Evolutionary conservation across 2,329 filamentous ascomycete species (phyloP), one percentile per base, ranked within the genome.

Genomic region (Coniochaeta ligniaria): DNA sequence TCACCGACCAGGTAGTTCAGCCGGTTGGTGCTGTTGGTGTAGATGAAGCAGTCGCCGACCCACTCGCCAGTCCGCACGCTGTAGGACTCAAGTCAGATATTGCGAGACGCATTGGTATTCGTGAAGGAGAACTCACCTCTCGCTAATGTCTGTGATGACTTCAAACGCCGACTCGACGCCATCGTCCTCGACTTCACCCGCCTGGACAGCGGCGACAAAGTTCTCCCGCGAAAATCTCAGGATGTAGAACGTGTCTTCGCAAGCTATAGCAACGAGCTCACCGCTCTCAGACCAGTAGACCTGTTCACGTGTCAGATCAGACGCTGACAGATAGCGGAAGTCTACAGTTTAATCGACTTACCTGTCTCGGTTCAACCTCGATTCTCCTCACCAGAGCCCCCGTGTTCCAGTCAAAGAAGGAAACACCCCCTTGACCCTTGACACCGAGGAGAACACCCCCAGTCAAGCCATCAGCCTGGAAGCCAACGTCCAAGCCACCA

Each of bases 31-130:
- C 84, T 90, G 81, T 96, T 98, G 60, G 95, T 97, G 83, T 98
- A 99, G 73, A 98, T 93, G 82, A 99, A 96, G 79, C 94, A 96
- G 78, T 99, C 95, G 64, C 95, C 95, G 61, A 99, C 91, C 95
- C 95, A 99, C 78, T 96, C 91, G 67, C 94, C 95, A 22, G 94
- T 97, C 65, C 91, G 90, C 58, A 98, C 92, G 65, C 88, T 91
- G 63, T 60, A 54, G 36, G 38, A 41, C 17, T 4, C 8, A 22
- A 38, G 54, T 38, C 31, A 38, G 28, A 17, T 7, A 57, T 12
- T 57, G 54, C 43, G 4, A n/a, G 6, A 24, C 17, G 11, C 20
- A 12, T 6, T 57, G 54, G 5, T 26, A 7, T 12, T 17, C n/a
- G 22, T 4, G 28, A 16, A 36, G 11, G 17, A 28, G 28, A 28